phyloP scores from a whole-genome alignment of 129 eudicot species.

The Kitagawia praeruptora region DNA sequence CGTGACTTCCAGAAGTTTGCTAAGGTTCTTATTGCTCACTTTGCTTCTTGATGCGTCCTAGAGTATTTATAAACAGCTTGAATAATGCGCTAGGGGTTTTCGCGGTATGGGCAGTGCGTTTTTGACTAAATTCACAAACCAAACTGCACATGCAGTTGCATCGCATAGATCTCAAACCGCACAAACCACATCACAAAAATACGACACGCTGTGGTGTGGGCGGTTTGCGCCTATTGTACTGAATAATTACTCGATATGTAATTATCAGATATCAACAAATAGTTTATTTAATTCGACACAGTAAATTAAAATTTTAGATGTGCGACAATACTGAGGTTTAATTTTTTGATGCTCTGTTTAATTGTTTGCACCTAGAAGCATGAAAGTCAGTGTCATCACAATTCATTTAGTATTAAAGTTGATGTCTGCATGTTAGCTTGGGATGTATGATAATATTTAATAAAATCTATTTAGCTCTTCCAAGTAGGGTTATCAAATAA shows the following conservation, averaged over 20 bases:
- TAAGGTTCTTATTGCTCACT: conserved; percentile 37
- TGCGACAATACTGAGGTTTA: too few relatives aligned
- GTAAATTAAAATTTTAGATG: too few relatives aligned
- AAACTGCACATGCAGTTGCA: neutral
- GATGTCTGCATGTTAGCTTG: too few relatives aligned
- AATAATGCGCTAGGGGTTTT: neutral
- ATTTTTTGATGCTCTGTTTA: too few relatives aligned
- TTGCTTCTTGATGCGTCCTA: neutral
- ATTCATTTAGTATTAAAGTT: too few relatives aligned
- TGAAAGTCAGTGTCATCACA: too few relatives aligned
- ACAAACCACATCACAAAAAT: neutral
- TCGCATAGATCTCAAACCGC: neutral
- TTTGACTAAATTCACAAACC: neutral
- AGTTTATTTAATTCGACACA: too few relatives aligned
- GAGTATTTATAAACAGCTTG: neutral
- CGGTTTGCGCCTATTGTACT: neutral
- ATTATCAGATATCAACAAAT: too few relatives aligned
- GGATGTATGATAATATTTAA: too few relatives aligned
- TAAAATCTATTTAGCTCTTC: too few relatives aligned
- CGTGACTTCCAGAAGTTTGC: conserved; percentile 91
- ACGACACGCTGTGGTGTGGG: neutral
- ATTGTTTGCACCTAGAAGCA: too few relatives aligned
- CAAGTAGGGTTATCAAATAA: too few relatives aligned
- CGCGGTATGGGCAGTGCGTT: neutral
- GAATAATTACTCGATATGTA: neutral